Base-by-base conservation (phyloP, 2,329 filamentous ascomycete genomes). In the Lecanosticta acicola region DNA sequence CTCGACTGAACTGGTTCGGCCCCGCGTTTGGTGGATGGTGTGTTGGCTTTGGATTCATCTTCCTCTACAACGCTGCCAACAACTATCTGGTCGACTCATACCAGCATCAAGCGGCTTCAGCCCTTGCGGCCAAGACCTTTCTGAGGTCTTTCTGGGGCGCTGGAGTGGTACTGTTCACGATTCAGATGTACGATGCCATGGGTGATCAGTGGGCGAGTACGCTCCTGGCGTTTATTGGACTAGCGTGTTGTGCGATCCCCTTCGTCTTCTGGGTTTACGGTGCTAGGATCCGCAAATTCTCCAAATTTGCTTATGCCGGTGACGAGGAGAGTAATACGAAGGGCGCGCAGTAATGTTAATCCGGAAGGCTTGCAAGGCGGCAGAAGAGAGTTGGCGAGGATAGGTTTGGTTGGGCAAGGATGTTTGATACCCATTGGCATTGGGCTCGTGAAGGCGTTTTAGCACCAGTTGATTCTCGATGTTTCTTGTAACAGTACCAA, bases 231-330 rank as follows among this genome's bases (percentile, higher is more conserved):
- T 71, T 73, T 32, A 42, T 71, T 1, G 67, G 67, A 3, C 45
- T 74, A 32, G 54, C 54, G 1, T 58, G 75, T 41, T 52, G 50
- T 29, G 43, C 47, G 9, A 58, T 57, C 33, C 56, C 54, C 9
- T 94, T 83, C 63, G 66, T 87, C 19, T 94, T 95, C 68, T 94
- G 84, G 73, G 80, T 73, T 59, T 87, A 79, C 57, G 88, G 88
- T 3, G 85, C 81, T 13, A 64, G 65, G 3, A 94, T 94, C 55
- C 75, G 88, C 3, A 72, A 70, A 45, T 72, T 75, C 48, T 86
- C 81, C 59, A 84, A 79, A 65, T 94, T 80, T 61, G 88, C 88
- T 0, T 94, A 87, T 55, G 66, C 66, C 17, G 73, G 73, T 11
- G 76, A 79, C 37, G 74, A 78, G 43, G 76, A 79, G 60, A 61